Base-by-base conservation (phyloP, 768 basidiomycete genomes). In the Pulveroboletus sp. region DNA sequence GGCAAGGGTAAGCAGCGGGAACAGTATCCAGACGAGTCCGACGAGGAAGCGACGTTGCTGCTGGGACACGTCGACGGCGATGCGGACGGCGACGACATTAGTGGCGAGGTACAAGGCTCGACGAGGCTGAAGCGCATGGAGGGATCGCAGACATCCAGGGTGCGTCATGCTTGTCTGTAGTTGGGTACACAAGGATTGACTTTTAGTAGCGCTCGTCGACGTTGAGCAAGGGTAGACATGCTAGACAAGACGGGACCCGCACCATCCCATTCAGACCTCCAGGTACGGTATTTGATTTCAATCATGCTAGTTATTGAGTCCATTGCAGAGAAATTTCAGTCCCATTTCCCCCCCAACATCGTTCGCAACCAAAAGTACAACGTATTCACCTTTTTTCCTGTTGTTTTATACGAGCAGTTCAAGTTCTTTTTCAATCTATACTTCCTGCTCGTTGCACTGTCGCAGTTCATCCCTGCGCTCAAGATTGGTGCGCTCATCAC, bases 381-480 rank as follows among this genome's bases (percentile, higher is more conserved):
- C 65, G 76, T 89, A 45, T 80, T 91, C 72, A 93, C 90, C n/a
- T 99, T 99, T 75, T 79, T 99, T 10, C 97, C 97, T 4, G 81
- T 97, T 56, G 94, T 98, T 38, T 82, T 98, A 66, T 98, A 97
- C 68, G 94, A 98, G 67, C 95, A 98, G 67, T 99, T 98, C 85
- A 98, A 97, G 70, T 97, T 95, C 77, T 99, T 99, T 75, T 98
- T 97, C 82, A 99, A 98, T 65, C 78, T 97, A 7, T 99, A 98
- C 69, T 99, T 99, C 65, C 81, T 98, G 11, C 84, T 98, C 20
- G 97, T 99, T 32, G 97, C 97, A 0, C 76, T 98, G 8, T 93
- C 90, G 9, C 97, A 98, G 68, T 97, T 99, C 63, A 73, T 99
- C 16, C 97, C 97, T 13, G 89, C 94, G 0, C 80, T 99, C 50